A percentile compares a stretch with the other conserved stretches of the same genome.
phyloP scores from a whole-genome alignment of 768 basidiomycete genomes.

The Boletus coccyginus region DNA sequence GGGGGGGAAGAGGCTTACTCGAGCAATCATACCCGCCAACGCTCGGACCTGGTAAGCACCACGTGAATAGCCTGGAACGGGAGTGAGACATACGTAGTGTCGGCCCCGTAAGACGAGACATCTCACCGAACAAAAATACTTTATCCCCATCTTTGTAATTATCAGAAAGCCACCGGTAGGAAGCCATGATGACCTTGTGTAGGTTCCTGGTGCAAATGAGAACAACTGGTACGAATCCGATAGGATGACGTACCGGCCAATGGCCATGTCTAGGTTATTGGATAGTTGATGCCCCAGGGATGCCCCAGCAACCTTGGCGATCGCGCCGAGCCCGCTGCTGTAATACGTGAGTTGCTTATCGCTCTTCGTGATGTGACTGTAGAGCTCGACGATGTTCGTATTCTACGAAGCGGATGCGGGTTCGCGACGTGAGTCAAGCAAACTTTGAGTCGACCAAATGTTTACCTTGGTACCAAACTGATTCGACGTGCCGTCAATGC shows the following conservation, averaged over 20 bases:
- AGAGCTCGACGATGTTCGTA: conserved; percentile 42
- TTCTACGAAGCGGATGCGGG: conserved; percentile 25
- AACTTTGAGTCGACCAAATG: neutral
- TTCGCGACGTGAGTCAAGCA: neutral
- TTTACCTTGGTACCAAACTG: conserved; percentile 34
- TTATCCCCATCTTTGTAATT: conserved; percentile 37
- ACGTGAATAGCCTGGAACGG: conserved; percentile 41
- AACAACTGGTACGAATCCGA: neutral
- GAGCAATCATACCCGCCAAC: conserved; percentile 44
- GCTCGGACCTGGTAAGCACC: conserved; percentile 46
- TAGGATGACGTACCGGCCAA: conserved; percentile 34
- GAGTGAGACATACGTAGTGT: neutral
- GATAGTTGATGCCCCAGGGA: conserved; percentile 21
- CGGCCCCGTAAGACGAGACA: neutral
- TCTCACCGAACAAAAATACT: conserved; percentile 41
- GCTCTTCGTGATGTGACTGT: conserved; percentile 35
- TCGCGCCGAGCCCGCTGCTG: conserved; percentile 40
- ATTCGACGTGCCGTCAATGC: conserved; percentile 42
- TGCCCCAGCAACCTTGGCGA: conserved; percentile 22
- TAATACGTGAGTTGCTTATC: conserved; percentile 38
- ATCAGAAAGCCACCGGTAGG: conserved; percentile 42
- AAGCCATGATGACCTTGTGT: conserved; percentile 32
- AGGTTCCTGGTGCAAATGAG: conserved; percentile 31
- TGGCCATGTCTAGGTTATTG: conserved; percentile 33
- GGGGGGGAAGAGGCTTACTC: conserved; percentile 21